Evolutionary conservation across 2,329 filamentous ascomycete genomes (phyloP).

Genomic region (Harringtonia lauricola): DNA sequence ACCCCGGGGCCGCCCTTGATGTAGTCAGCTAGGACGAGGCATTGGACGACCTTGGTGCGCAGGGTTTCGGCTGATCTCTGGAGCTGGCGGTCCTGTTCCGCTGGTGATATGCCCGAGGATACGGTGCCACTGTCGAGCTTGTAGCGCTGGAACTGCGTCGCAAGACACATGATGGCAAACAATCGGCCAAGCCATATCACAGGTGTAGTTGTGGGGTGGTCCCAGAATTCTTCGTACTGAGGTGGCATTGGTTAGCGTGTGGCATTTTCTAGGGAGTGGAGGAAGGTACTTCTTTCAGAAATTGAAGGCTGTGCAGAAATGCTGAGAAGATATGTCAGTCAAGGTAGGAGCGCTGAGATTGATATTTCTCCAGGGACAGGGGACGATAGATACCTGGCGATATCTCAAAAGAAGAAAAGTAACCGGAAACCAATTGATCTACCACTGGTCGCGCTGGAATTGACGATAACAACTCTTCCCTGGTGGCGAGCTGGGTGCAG

Average conservation of each 20-base stretch:
- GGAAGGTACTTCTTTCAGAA: not conserved
- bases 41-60: slow-evolving; percentile 12
- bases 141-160: slow-evolving; percentile 7
- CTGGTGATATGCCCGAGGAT: not conserved
- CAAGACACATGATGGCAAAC: slow-evolving; percentile 23
- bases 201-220: slow-evolving; percentile 18
- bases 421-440: slow-evolving; percentile 2
- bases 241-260: not conserved
- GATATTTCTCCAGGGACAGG: too few relatives aligned
- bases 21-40: slow-evolving; percentile 17
- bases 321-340: not conserved
- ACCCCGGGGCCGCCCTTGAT: slow-evolving; percentile 24
- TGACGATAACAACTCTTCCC: slow-evolving; percentile 1
- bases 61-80: slow-evolving; percentile 7
- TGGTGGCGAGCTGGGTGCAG: slow-evolving; percentile 1
- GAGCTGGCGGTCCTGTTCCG: slow-evolving; percentile 7
- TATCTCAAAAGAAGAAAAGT: slow-evolving; percentile 3
- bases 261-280: not conserved
- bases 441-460: slow-evolving; percentile 1
- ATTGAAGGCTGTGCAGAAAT: slow-evolving; percentile 1
- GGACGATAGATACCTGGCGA: not conserved
- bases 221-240: slow-evolving; percentile 25
- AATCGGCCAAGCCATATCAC: slow-evolving; percentile 26
- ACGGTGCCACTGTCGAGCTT: slow-evolving; percentile 1
- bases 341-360: not conserved